Percentiles rank a stretch among this genome's conserved stretches.
Conservation (phyloP, 495 filamentous ascomycete species). For the Elasticomyces elasticus region DNA sequence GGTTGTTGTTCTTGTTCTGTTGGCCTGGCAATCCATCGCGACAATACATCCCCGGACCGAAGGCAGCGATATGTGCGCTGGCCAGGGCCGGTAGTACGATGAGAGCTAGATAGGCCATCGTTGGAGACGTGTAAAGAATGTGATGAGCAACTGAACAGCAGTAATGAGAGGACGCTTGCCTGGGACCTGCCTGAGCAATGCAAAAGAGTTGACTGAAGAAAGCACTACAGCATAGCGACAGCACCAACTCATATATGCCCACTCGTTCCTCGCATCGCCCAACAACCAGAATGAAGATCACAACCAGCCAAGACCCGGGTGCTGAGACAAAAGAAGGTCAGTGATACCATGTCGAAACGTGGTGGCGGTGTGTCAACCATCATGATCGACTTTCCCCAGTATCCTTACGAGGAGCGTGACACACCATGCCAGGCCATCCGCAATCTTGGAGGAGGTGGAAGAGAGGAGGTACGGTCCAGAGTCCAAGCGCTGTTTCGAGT, state of each 20-base stretch:
- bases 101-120: not conserved
- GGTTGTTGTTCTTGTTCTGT: constrained; percentile 37
- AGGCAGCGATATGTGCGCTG: constrained; percentile 39
- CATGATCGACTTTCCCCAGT: not conserved
- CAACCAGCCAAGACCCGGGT: not conserved
- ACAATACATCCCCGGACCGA: constrained; percentile 43
- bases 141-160: not conserved
- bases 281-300: not conserved
- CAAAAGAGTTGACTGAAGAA: not conserved
- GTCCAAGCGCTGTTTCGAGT: not conserved
- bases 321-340: not conserved
- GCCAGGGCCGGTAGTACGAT: constrained; percentile 3
- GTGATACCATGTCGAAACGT: not conserved
- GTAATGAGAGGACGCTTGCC: not conserved
- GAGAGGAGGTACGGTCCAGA: not conserved
- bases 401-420: too few species aligned
- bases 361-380: not conserved
- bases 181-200: not conserved
- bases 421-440: too few species aligned
- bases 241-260: not conserved
- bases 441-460: not conserved
- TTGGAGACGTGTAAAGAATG: not conserved
- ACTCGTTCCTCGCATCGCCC: not conserved
- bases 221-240: not conserved
- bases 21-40: constrained; percentile 25